Conservation (phyloP, 306 rosid species). For the apple (Malus domestica) region ASM211411v1 NC_041793.1:1545501-1546000, state of each 20-base stretch:
- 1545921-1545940: not conserved
- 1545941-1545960: not conserved
- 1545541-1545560: constrained; percentile 12
- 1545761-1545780: not conserved
- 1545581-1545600: not conserved
- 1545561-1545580: not conserved
- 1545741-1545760: constrained; percentile 1
- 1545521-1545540: not conserved
- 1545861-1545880: not conserved
- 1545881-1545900: not conserved
- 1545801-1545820: not conserved
- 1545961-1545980: not conserved
- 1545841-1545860: not conserved
- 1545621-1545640: constrained; percentile 7
- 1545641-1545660: constrained; percentile 36
- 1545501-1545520: not conserved
- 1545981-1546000: not conserved
- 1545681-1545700: constrained; percentile 81
- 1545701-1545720: constrained; percentile 38
- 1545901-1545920: not conserved
- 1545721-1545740: constrained; percentile 18
- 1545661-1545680: constrained; percentile 52
- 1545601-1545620: not conserved
- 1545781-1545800: not conserved
- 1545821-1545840: constrained; percentile 15